Percentiles rank a stretch among this genome's conserved stretches.
phyloP scores from a whole-genome alignment of 78 protist species.

The Dictyostelium purpureum region DNA sequence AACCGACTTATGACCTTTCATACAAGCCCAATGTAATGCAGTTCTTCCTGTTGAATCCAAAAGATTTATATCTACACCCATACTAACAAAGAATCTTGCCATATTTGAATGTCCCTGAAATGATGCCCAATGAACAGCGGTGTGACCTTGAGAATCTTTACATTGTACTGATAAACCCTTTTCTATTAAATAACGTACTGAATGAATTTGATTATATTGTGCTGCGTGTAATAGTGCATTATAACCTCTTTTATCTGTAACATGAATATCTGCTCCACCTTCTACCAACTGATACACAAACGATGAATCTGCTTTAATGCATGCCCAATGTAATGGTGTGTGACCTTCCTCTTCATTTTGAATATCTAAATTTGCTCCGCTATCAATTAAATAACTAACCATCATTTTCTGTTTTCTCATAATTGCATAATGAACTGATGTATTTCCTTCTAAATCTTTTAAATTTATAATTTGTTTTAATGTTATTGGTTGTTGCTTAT shows the following conservation, averaged over 20 bases:
- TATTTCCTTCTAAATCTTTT: conserved; percentile 49
- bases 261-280: conserved; percentile 45
- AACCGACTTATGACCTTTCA: conserved; percentile 52
- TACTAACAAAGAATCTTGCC: conserved; percentile 27
- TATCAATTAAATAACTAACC: conserved; percentile 63
- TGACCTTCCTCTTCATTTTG: conserved; percentile 35
- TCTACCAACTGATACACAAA: conserved; percentile 41
- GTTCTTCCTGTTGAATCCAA: conserved; percentile 57
- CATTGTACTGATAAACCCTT: conserved; percentile 50
- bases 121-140: conserved; percentile 76
- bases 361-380: conserved; percentile 53
- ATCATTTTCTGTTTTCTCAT: conserved; percentile 25
- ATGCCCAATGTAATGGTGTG: conserved; percentile 80
- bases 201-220: conserved; percentile 52
- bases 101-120: conserved; percentile 74
- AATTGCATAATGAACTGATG: conserved; percentile 78
- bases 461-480: conserved; percentile 22
- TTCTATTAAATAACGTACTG: conserved; percentile 33
- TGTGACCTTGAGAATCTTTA: conserved; percentile 64
- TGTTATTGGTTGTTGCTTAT: neutral
- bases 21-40: conserved; percentile 80
- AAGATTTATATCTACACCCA: conserved; percentile 39
- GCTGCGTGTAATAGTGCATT: conserved; percentile 61
- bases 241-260: conserved; percentile 60
- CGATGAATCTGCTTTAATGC: conserved; percentile 30